phyloP scores from a whole-genome alignment of 495 filamentous ascomycete genomes.

The Penicillium egyptiacum region DNA sequence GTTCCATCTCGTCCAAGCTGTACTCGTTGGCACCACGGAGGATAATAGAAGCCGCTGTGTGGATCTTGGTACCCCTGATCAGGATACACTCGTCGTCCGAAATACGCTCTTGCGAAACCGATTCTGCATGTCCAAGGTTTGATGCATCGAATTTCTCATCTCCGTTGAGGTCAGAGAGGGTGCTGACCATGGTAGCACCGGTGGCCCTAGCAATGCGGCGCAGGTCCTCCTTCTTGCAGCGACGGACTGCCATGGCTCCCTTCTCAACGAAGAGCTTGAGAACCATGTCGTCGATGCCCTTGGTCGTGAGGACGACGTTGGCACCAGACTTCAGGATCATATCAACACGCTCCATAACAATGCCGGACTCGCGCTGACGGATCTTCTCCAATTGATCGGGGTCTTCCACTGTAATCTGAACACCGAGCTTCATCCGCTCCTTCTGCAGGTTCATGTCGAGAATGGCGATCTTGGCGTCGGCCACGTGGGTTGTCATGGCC shows the following conservation, averaged over 20 bases:
- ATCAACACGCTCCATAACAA: slow-evolving; percentile 91
- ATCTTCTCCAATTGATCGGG: slow-evolving; percentile 97
- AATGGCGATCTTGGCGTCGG: slow-evolving; percentile 94
- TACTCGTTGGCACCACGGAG: slow-evolving; percentile 95
- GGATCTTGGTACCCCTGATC: slow-evolving; percentile 91
- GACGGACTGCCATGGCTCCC: slow-evolving; percentile 91
- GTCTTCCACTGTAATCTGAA: slow-evolving; percentile 97
- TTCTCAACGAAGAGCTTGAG: slow-evolving; percentile 93
- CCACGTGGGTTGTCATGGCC: slow-evolving; percentile 91
- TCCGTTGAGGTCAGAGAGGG: slow-evolving; percentile 92
- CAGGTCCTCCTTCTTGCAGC: slow-evolving; percentile 99
- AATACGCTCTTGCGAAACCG: slow-evolving; percentile 94
- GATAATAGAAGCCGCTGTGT: slow-evolving; percentile 93
- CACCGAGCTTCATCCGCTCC: slow-evolving; percentile 97
- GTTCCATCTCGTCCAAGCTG: slow-evolving; percentile 98
- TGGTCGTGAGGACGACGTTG: slow-evolving; percentile 94
- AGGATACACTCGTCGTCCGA: slow-evolving; percentile 99
- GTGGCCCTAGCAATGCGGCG: slow-evolving; percentile 94
- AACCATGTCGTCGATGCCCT: slow-evolving; percentile 95
- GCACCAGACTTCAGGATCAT: slow-evolving; percentile 97
- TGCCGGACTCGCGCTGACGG: slow-evolving; percentile 82
- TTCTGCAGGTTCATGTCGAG: slow-evolving; percentile 99
- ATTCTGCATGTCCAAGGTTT: slow-evolving; percentile 85
- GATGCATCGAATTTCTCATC: slow-evolving; percentile 95
- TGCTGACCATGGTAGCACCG: slow-evolving; percentile 87